Evolutionary conservation across 129 eudicot genomes (phyloP), one percentile per base, ranked within the genome.

Genomic region (Tagetes erecta): DNA sequence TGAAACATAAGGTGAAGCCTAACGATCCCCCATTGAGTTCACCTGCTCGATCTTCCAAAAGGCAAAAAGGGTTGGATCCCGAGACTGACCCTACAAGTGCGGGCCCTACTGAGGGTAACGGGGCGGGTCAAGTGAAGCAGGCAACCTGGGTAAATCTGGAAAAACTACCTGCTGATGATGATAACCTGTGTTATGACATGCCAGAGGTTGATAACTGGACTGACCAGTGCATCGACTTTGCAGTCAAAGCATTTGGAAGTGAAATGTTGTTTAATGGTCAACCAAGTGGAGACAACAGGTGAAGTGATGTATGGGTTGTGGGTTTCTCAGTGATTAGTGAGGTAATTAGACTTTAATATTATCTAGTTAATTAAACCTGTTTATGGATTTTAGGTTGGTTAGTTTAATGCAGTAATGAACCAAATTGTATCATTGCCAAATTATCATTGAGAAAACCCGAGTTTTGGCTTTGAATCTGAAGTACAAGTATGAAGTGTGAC

Each of bases 201-300:
- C 71, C 70, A 39, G 83, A 72, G 55, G 92, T 38, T 34, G 85
- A 34, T 78, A 70, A 6, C 35, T 86, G 91, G 97, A 72, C 91
- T 1, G 96, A 92, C 64, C 97, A 90, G 3, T 88, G 91, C 76
- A 74, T 87, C 3, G 97, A 92, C 59, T 92, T 88, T 79, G 97
- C 97, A 1, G 86, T 80, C 66, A 92, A 89, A 71, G 86, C 96
- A 33, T 91, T 91, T 12, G 82, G 86, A 37, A 87, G 88, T 67
- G 96, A 81, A 33, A 74, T 90, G 20, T 65, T 86, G 53, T 69
- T 75, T 13, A 80, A 83, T 33, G 87, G 86, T 60, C 69, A 59
- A 58, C 66, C 68, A 39, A 38, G 80, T 35, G 6, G 41, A 36
- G 60, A 44, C 5, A 67, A 34, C 7, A 78, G 20, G 76, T 58